Percentiles rank a stretch among this genome's conserved stretches.
Conservation (phyloP, 2,329 filamentous ascomycete genomes). For the Chrysosphaeria jannelii region DNA sequence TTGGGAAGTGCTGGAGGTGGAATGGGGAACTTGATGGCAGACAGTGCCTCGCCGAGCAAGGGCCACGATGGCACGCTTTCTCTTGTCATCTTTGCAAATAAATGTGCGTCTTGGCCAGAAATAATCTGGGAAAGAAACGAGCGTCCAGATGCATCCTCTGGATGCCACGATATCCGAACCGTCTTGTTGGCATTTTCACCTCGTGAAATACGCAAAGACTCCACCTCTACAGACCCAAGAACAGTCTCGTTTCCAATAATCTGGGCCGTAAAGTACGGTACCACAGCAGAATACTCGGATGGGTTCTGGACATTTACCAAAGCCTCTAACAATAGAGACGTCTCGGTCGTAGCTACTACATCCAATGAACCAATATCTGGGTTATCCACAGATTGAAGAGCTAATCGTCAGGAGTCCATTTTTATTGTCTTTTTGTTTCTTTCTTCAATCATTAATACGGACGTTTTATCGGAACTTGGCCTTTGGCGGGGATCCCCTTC, state of each 20-base stretch:
- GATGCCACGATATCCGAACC: slow-evolving; percentile 44
- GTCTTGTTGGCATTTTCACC: slow-evolving; percentile 44
- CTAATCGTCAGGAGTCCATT: no score
- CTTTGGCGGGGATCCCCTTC: slow-evolving; percentile 60
- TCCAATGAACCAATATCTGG: no score
- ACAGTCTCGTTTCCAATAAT: slow-evolving; percentile 42
- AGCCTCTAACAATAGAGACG: slow-evolving; percentile 18
- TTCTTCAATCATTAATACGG: slow-evolving; percentile 30
- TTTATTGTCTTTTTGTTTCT: no score
- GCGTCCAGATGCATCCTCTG: no score
- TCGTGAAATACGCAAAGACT: slow-evolving; percentile 27
- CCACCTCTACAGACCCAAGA: slow-evolving; percentile 43
- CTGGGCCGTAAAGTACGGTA: slow-evolving; percentile 59
- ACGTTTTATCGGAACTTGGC: slow-evolving; percentile 79
- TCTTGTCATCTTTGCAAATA: no score
- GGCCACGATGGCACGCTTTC: no score
- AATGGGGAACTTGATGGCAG: slow-evolving; percentile 38
- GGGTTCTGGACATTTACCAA: slow-evolving; percentile 69
- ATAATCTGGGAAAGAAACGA: slow-evolving; percentile 65
- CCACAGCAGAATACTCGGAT: slow-evolving; percentile 49
- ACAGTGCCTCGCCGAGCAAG: slow-evolving; percentile 39
- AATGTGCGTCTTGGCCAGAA: slow-evolving; percentile 72
- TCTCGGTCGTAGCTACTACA: no score
- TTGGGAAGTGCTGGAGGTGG: slow-evolving; percentile 34
- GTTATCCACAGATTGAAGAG: no score